phyloP scores from a whole-genome alignment of 2,329 filamentous ascomycete genomes.

The Hypoxylon sp. region DNA sequence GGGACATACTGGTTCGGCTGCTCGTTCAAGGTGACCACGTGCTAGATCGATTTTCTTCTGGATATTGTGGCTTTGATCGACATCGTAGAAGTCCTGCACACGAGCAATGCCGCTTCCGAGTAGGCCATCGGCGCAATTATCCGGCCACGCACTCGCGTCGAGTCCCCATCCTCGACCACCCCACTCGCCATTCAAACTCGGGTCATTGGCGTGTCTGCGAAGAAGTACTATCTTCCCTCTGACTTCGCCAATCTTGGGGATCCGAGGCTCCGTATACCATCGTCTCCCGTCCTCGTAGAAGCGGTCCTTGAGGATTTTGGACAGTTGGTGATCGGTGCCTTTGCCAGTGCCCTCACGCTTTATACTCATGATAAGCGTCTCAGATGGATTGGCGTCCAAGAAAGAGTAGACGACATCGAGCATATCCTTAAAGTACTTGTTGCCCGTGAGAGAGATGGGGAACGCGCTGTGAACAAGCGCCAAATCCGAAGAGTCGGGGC shows the following conservation, averaged over 20 bases:
- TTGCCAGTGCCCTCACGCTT: conserved; percentile 92
- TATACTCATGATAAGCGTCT: conserved; percentile 87
- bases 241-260: conserved; percentile 83
- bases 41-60: conserved; percentile 83
- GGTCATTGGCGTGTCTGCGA: conserved; percentile 81
- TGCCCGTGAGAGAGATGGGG: conserved; percentile 86
- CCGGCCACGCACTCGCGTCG: conserved; percentile 80
- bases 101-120: conserved; percentile 80
- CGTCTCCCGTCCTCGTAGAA: conserved; percentile 72
- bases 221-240: conserved; percentile 88
- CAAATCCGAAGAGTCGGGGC: conserved; percentile 73
- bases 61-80: conserved; percentile 81
- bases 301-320: conserved; percentile 78
- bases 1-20: conserved; percentile 67
- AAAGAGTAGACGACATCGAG: conserved; percentile 81
- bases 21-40: conserved; percentile 82
- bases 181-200: conserved; percentile 66
- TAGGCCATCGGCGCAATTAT: conserved; percentile 85
- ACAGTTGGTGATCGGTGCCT: conserved; percentile 83
- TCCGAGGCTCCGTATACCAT: conserved; percentile 84
- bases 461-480: conserved; percentile 92
- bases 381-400: conserved; percentile 81
- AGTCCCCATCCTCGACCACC: conserved; percentile 69
- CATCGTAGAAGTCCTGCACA: conserved; percentile 96
- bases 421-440: conserved; percentile 82